Conservation (phyloP, 2,329 filamentous ascomycete species). For the Myriosclerotinia scirpicola region DNA sequence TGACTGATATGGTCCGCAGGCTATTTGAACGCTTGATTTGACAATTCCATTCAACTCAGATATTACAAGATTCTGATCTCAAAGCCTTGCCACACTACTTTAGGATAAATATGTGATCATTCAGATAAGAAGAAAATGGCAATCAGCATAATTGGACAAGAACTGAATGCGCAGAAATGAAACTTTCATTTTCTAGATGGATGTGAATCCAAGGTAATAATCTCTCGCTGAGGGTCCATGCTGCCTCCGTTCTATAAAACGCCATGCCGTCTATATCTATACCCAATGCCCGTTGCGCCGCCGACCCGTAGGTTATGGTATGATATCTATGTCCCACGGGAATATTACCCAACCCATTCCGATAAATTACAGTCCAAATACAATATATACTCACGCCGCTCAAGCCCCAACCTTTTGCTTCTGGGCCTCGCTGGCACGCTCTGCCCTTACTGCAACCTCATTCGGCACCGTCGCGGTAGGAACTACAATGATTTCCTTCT, state of each 20-base stretch:
- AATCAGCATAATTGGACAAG: background rate
- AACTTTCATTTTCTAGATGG: background rate
- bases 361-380: background rate
- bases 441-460: background rate
- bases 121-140: background rate
- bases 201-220: background rate
- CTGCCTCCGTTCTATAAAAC: background rate
- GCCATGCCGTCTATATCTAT: constrained; percentile 6
- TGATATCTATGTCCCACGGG: background rate
- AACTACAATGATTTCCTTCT: background rate
- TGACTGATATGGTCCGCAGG: too few relatives aligned
- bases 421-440: background rate
- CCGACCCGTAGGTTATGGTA: background rate
- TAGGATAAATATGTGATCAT: background rate
- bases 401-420: constrained; percentile 13
- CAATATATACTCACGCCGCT: background rate
- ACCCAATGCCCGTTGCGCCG: constrained; percentile 1
- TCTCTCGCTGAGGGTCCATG: background rate
- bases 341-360: background rate
- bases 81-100: too few relatives aligned
- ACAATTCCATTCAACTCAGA: too few relatives aligned
- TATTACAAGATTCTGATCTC: too few relatives aligned
- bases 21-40: background rate
- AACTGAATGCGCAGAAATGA: background rate
- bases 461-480: background rate